These are phyloP conservation scores for Suhomyces xylopsoci DNA, from an alignment of 805 yeast genomes.

Conservation along the genomic window DNA sequence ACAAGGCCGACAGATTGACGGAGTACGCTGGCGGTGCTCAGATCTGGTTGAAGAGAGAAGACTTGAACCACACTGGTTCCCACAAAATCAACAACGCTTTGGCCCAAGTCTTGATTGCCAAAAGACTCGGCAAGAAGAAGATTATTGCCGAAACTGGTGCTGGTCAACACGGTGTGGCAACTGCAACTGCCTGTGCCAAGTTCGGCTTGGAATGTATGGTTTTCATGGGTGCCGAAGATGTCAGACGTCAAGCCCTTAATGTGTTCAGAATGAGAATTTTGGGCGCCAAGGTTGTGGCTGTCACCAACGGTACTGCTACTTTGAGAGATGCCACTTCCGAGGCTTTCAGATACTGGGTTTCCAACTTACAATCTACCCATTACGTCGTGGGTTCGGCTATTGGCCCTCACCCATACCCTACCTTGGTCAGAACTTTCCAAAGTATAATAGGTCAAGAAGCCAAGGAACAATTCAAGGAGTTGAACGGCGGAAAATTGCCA, in stretches of 20 bases:
- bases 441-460: conserved; percentile 95
- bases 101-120: conserved; percentile 78
- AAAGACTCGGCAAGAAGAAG: conserved; percentile 70
- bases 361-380: conserved; percentile 81
- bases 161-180: conserved; percentile 92
- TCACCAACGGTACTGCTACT: conserved; percentile 91
- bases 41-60: conserved; percentile 98
- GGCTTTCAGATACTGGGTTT: conserved; percentile 95
- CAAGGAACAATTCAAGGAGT: conserved; percentile 78
- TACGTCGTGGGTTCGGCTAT: conserved; percentile 97
- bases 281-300: conserved; percentile 94
- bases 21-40: conserved; percentile 87
- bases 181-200: conserved; percentile 89
- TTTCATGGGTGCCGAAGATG: conserved; percentile 99
- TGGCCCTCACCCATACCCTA: conserved; percentile 99
- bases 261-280: conserved; percentile 95
- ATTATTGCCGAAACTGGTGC: conserved; percentile 91
- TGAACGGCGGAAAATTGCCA: conserved; percentile 81
- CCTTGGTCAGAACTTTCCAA: conserved; percentile 97
- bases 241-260: conserved; percentile 95
- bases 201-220: conserved; percentile 93
- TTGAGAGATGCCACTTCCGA: conserved; percentile 97
- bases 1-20: conserved; percentile 84
- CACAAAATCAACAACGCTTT: conserved; percentile 84
- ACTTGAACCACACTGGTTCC: conserved; percentile 84